Evolutionary conservation across 1,139 yeast species (phyloP).

Genomic region (Protomyces arabidopsidicola): DNA sequence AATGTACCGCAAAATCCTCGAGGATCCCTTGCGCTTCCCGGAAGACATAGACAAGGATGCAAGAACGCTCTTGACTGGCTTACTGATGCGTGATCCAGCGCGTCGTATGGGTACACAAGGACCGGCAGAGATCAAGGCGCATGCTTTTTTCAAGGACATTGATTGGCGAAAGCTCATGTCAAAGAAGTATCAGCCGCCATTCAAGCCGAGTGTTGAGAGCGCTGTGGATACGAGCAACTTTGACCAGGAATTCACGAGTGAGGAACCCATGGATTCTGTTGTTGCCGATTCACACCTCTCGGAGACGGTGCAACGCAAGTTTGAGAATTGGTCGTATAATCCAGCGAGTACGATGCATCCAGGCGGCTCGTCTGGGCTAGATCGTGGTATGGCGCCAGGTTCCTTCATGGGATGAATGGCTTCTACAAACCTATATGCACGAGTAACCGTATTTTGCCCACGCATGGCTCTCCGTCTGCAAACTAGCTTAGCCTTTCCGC

Average conservation of each 20-base stretch:
- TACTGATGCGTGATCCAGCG: slow-evolving; percentile 80
- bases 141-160: slow-evolving; percentile 71
- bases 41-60: slow-evolving; percentile 85
- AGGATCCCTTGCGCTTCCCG: slow-evolving; percentile 85
- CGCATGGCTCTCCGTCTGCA: too few relatives aligned
- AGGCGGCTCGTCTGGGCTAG: slow-evolving; percentile 2
- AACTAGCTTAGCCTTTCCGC: too few relatives aligned
- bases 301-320: slow-evolving; percentile 89
- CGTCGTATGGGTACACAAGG: slow-evolving; percentile 74
- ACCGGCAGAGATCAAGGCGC: slow-evolving; percentile 77
- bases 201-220: slow-evolving; percentile 83
- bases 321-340: slow-evolving; percentile 74
- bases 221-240: slow-evolving; percentile 64
- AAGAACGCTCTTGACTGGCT: slow-evolving; percentile 67
- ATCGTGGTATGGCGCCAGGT: slow-evolving; percentile 14
- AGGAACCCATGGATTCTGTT: slow-evolving; percentile 90
- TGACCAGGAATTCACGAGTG: slow-evolving; percentile 87
- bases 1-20: slow-evolving; percentile 89
- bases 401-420: slow-evolving; percentile 2
- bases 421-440: background rate
- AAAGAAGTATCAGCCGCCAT: slow-evolving; percentile 93
- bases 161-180: slow-evolving; percentile 82
- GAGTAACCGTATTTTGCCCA: too few relatives aligned
- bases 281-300: slow-evolving; percentile 75
- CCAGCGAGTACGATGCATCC: slow-evolving; percentile 1